Conservation (phyloP, 306 rosid species). For the Begonia loranthoides region DNA sequence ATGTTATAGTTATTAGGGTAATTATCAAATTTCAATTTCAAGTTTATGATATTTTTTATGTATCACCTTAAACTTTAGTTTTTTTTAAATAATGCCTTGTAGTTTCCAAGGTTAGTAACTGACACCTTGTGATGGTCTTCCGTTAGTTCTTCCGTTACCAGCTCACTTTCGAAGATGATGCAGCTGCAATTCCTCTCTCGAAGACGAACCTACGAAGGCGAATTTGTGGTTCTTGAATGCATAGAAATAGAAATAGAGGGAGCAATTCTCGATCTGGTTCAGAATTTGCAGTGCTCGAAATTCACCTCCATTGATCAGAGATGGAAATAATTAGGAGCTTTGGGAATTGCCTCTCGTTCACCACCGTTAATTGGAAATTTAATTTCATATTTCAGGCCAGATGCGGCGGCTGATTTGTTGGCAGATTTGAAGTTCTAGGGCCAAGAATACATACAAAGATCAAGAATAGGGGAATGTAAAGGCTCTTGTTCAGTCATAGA, state of each 20-base stretch:
- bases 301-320: slow-evolving; percentile 25
- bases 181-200: too few species aligned
- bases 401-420: slow-evolving; percentile 97
- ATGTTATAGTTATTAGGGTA: too few species aligned
- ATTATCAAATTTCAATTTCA: too few species aligned
- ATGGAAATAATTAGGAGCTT: slow-evolving; percentile 55
- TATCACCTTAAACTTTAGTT: too few species aligned
- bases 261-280: slow-evolving; percentile 24
- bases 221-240: slow-evolving; percentile 23
- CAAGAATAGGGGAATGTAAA: slow-evolving; percentile 55
- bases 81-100: too few species aligned
- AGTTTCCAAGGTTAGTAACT: too few species aligned
- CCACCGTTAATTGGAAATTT: slow-evolving; percentile 81
- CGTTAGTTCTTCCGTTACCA: too few species aligned
- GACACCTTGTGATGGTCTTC: too few species aligned
- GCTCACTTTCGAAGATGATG: too few species aligned
- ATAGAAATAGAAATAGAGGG: slow-evolving; percentile 19
- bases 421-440: slow-evolving; percentile 92
- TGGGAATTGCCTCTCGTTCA: slow-evolving; percentile 82
- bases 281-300: slow-evolving; percentile 75
- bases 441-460: slow-evolving; percentile 57
- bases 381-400: slow-evolving; percentile 63
- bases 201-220: too few species aligned
- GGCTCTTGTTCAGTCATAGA: slow-evolving; percentile 4
- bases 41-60: too few species aligned